Evolutionary conservation across 768 basidiomycete genomes (phyloP).

Genomic region (Boletus subparvulus): DNA sequence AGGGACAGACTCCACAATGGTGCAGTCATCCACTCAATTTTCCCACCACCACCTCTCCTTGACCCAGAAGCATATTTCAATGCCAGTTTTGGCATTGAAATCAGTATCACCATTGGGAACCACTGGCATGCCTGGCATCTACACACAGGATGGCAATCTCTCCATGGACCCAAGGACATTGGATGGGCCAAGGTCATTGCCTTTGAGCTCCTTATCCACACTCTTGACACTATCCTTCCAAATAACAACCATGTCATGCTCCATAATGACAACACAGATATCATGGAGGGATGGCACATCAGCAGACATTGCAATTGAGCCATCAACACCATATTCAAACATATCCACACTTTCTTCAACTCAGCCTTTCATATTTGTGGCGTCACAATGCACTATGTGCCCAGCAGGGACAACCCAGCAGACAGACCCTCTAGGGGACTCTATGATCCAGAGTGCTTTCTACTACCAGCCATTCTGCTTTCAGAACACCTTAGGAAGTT

Average conservation of each 20-base stretch:
- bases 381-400: neutral
- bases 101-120: neutral
- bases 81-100: neutral
- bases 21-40: too few relatives aligned
- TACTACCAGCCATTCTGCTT: neutral
- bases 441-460: neutral
- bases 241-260: neutral
- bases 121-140: neutral
- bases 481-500: neutral
- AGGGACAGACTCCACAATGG: too few relatives aligned
- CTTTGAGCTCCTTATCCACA: neutral
- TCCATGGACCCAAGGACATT: neutral
- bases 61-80: neutral
- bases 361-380: too few relatives aligned
- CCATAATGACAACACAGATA: neutral
- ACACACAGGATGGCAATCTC: fast-evolving
- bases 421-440: neutral
- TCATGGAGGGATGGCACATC: neutral
- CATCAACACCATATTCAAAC: neutral
- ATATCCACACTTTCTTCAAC: neutral
- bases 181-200: neutral
- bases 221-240: neutral
- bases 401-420: neutral
- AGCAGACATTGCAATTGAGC: neutral
- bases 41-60: too few relatives aligned